phyloP scores from a whole-genome alignment of 352 stramenopile genomes.

The Pythium plurisporium region DNA sequence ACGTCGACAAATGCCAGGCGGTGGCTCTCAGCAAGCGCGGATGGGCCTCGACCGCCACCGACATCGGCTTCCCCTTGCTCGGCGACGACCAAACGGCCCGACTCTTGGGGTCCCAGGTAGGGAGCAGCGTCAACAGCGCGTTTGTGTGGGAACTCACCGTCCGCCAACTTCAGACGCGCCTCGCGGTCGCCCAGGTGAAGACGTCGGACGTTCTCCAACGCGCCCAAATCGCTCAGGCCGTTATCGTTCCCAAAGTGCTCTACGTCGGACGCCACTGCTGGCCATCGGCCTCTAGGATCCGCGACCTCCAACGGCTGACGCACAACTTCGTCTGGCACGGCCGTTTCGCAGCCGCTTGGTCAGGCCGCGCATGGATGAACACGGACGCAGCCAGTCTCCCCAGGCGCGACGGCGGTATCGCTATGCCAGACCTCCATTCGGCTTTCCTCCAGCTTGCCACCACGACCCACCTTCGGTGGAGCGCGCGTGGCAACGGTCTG shows the following conservation, averaged over 20 bases:
- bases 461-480: background rate
- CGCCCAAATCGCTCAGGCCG: background rate
- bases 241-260: conserved; percentile 6
- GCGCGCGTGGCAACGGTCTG: background rate
- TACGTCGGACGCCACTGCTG: conserved; percentile 4
- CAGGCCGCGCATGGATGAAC: background rate
- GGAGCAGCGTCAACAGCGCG: background rate
- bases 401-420: background rate
- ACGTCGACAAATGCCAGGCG: background rate
- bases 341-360: background rate
- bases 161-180: background rate
- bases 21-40: background rate
- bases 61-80: background rate
- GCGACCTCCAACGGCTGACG: background rate
- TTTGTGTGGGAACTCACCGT: background rate
- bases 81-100: background rate
- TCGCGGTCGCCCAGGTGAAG: background rate
- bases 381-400: background rate
- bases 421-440: background rate
- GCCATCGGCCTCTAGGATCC: background rate
- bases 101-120: background rate
- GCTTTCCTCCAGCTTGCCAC: background rate
- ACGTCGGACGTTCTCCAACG: conserved; percentile 12
- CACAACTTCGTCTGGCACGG: conserved; percentile 10
- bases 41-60: no score